Percentiles rank a stretch among this genome's conserved stretches.
Conservation (phyloP, 2,329 filamentous ascomycete species). For the Penicillium sp. region DNA sequence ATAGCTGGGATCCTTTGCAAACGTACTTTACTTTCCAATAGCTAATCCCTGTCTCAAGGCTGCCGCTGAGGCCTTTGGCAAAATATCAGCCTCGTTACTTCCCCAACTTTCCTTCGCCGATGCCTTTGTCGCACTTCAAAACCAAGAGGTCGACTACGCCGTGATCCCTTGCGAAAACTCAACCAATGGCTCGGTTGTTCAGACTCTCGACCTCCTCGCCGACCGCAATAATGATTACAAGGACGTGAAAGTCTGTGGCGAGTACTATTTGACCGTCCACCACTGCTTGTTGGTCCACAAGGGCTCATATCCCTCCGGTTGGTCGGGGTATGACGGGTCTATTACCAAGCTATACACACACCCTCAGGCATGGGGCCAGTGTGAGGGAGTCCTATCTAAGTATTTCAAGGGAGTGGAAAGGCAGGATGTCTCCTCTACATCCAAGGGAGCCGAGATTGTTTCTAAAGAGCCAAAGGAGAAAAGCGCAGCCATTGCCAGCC, state of each 20-base stretch:
- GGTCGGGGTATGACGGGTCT: constrained; percentile 49
- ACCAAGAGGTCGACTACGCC: constrained; percentile 64
- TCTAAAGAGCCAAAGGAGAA: constrained; percentile 57
- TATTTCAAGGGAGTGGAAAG: constrained; percentile 74
- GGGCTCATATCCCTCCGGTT: constrained; percentile 20
- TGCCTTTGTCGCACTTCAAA: constrained; percentile 77
- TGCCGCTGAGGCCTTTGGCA: constrained; percentile 53
- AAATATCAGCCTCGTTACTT: constrained; percentile 28
- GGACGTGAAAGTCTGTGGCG: constrained; percentile 74
- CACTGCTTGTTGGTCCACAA: constrained; percentile 72
- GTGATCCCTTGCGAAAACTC: constrained; percentile 96
- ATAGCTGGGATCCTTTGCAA: not conserved
- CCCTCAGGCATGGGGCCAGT: constrained; percentile 94
- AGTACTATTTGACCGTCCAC: constrained; percentile 83
- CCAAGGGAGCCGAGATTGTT: constrained; percentile 76
- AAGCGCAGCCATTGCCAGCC: constrained; percentile 76
- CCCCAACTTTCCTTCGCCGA: constrained; percentile 52
- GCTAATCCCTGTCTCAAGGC: constrained; percentile 43
- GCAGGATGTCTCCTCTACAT: constrained; percentile 82
- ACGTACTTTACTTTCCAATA: not conserved
- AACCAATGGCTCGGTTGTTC: constrained; percentile 87
- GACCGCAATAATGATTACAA: constrained; percentile 66
- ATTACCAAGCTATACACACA: constrained; percentile 84
- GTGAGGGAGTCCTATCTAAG: constrained; percentile 68
- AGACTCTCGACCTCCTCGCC: constrained; percentile 85